Evolutionary conservation across 2,329 filamentous ascomycete species (phyloP).

Genomic region (Byssothecium circinans): DNA sequence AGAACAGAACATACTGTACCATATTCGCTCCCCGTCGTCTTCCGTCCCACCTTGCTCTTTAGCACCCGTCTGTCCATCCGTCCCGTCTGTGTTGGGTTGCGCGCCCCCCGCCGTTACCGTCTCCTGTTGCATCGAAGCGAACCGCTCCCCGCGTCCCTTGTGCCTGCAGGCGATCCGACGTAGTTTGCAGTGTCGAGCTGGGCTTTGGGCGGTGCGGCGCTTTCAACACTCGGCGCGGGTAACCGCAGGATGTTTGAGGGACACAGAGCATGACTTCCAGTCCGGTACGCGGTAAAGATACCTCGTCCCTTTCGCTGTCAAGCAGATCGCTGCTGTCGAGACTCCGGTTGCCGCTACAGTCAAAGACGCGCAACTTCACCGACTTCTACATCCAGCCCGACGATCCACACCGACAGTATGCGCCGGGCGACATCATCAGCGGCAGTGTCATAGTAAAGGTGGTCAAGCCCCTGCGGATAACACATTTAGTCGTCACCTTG

Average conservation of each 20-base stretch:
- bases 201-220: not conserved
- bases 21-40: not conserved
- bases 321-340: slow-evolving; percentile 53
- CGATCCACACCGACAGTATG: slow-evolving; percentile 76
- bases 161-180: too few relatives aligned
- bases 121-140: not conserved
- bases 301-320: slow-evolving; percentile 30
- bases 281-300: slow-evolving; percentile 34
- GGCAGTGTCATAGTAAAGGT: slow-evolving; percentile 73
- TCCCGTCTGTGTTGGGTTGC: not conserved
- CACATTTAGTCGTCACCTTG: slow-evolving; percentile 75
- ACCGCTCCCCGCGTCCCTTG: not conserved
- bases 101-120: not conserved
- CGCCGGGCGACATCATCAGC: slow-evolving; percentile 71
- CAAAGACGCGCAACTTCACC: slow-evolving; percentile 65
- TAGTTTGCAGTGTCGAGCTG: not conserved
- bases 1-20: too few relatives aligned
- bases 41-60: not conserved
- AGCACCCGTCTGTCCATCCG: not conserved
- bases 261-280: slow-evolving; percentile 45
- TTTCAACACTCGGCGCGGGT: slow-evolving; percentile 25
- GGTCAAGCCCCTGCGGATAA: slow-evolving; percentile 73
- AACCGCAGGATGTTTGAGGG: slow-evolving; percentile 44
- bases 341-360: slow-evolving; percentile 58
- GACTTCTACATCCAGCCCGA: slow-evolving; percentile 78